Evolutionary conservation across 208 protist species (phyloP).

Genomic region (Leishmania amazonensis): DNA sequence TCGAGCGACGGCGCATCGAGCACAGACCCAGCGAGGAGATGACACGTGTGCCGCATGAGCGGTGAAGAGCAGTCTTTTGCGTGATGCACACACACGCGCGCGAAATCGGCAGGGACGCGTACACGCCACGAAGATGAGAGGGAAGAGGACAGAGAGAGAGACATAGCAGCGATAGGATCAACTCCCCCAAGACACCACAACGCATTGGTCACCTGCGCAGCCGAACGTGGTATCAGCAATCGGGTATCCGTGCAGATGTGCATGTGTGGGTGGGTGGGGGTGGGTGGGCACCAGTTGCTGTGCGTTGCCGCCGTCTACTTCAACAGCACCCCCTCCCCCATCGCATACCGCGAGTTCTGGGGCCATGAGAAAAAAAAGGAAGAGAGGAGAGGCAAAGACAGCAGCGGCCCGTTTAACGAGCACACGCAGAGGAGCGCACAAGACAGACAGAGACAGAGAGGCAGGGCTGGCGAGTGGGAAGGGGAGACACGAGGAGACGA

Average conservation of each 20-base stretch:
- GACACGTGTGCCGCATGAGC: constrained; percentile 2
- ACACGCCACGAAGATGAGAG: background rate
- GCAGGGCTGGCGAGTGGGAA: too few species aligned
- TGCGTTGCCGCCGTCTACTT: background rate
- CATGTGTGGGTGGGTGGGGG: background rate
- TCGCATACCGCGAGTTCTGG: background rate
- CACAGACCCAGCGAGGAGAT: constrained; percentile 1
- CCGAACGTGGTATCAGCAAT: background rate
- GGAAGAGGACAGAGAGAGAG: background rate
- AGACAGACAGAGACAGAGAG: too few species aligned
- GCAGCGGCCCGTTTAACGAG: background rate
- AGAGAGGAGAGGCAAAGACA: background rate
- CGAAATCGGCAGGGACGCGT: background rate
- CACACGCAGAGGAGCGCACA: background rate
- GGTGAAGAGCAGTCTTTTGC: background rate
- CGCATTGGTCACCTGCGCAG: background rate
- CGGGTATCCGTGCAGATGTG: background rate
- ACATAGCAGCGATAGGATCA: background rate
- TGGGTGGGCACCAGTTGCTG: background rate
- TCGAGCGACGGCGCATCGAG: constrained; percentile 12
- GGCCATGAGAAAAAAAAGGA: background rate
- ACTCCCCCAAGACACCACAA: background rate
- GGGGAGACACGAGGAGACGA: background rate
- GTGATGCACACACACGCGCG: background rate
- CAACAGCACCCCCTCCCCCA: background rate